Conservation (phyloP, 805 yeast species). For the Yamadazyma insecticola region DNA sequence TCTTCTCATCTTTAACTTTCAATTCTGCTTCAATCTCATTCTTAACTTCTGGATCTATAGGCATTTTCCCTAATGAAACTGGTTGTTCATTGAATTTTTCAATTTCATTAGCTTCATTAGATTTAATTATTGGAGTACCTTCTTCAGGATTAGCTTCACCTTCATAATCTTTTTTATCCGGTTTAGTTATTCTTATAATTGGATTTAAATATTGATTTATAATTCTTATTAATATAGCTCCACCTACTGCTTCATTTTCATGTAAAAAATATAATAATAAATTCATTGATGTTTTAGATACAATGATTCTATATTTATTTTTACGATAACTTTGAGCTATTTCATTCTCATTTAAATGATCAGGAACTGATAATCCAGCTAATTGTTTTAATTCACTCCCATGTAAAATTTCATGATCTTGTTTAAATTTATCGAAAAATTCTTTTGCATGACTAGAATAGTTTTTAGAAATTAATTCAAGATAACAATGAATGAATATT, state of each 20-base stretch:
- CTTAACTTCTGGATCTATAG: slow-evolving; percentile 78
- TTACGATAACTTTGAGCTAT: slow-evolving; percentile 70
- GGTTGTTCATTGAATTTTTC: slow-evolving; percentile 65
- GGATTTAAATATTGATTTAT: slow-evolving; percentile 79
- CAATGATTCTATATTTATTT: slow-evolving; percentile 68
- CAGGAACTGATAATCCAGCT: slow-evolving; percentile 70
- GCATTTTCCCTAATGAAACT: slow-evolving; percentile 78
- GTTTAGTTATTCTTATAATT: slow-evolving; percentile 36
- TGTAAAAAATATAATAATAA: slow-evolving; percentile 79
- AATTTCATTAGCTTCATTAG: slow-evolving; percentile 43
- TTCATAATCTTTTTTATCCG: slow-evolving; percentile 37
- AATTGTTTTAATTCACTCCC: slow-evolving; percentile 70
- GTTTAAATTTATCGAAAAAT: slow-evolving; percentile 70
- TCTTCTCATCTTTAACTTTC: slow-evolving; percentile 56
- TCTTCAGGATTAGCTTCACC: slow-evolving; percentile 49
- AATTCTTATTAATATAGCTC: slow-evolving; percentile 77
- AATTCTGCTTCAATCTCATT: slow-evolving; percentile 84
- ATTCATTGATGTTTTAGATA: slow-evolving; percentile 82
- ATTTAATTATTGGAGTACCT: slow-evolving; percentile 46
- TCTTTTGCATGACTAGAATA: slow-evolving; percentile 57
- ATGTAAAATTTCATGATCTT: slow-evolving; percentile 72
- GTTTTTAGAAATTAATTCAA: slow-evolving; percentile 70
- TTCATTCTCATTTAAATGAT: slow-evolving; percentile 78
- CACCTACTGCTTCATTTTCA: slow-evolving; percentile 90
- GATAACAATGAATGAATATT: slow-evolving; percentile 81